Conservation (phyloP, 2,329 filamentous ascomycete genomes). For the Botrytis tulipae region DNA sequence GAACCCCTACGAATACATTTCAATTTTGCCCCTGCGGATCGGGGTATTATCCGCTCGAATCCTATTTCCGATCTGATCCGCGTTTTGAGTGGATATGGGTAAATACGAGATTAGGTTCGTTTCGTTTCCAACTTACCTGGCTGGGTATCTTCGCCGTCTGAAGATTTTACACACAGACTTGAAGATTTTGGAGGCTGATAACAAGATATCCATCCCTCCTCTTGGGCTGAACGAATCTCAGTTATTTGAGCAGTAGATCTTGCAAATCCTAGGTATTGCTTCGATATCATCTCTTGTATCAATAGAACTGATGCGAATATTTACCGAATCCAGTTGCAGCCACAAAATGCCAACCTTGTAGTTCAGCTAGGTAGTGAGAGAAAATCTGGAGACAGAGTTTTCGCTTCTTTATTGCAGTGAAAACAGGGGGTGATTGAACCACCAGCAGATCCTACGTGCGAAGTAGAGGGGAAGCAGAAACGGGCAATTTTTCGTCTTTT, state of each 20-base stretch:
- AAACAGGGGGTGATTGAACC: neutral
- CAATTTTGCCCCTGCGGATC: neutral
- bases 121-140: neutral
- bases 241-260: neutral
- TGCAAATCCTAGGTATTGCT: neutral
- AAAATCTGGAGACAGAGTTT: constrained; percentile 16
- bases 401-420: neutral
- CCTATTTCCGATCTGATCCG: constrained; percentile 1
- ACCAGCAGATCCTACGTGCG: neutral
- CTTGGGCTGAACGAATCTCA: neutral
- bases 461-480: neutral
- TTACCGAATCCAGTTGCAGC: neutral
- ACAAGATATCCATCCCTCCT: neutral
- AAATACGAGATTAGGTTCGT: neutral
- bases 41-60: neutral
- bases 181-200: neutral
- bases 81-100: neutral
- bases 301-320: neutral
- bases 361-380: neutral
- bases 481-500: neutral
- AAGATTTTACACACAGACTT: neutral
- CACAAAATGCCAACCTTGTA: neutral
- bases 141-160: neutral
- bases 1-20: neutral
- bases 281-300: neutral